Evolutionary conservation across 2,329 filamentous ascomycete genomes (phyloP), one percentile per base, ranked within the genome.

Genomic region (Magnaporthiopsis incrustans): DNA sequence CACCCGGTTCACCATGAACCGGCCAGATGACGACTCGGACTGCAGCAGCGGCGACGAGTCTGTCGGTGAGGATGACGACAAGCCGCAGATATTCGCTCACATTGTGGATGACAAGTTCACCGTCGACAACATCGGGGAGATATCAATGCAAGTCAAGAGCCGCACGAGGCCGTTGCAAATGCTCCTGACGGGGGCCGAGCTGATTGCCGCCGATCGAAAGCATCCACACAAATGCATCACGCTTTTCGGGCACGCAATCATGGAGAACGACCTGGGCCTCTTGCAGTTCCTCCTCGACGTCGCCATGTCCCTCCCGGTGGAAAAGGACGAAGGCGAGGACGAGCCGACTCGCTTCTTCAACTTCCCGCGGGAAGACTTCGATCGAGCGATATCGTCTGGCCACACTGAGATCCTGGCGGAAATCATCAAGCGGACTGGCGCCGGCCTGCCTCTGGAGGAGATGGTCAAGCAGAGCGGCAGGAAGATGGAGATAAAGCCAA

Each of bases 81-180:
- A 77, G 58, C 78, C 79, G 25, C 76, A 76, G 8, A 79, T 85
- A 57, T 76, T 79, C 60, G 76, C 76, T 22, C 82, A 88, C 65
- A 78, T 87, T 57, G 76, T 91, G 33, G 83, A 89, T 68, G 84
- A 88, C 15, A 79, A 82, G 50, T 91, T 90, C 72, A 95, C 91
- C 0, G 83, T 94, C 63, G 89, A 95, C 22, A 86, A 91, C 68
- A 81, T 95, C 65, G 89, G 89, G 0, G 83, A 90, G 67, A 79
- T 89, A 4, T 85, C 84, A 0, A 87, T 83, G 70, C 81, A 88
- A 64, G 88, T 92, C 65, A 87, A 90, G 71, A 90, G 89, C 64
- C 75, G 79, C 22, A 75, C 82, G 11, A 80, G 79, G 50, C 87
- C 91, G 2, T 71, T 83, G 1, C 67, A 73, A 0, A 73, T 90